These are phyloP conservation scores for Mycotypha africana DNA, from an alignment of 371 early-diverging fungal species.

Conservation along the genomic window DNA sequence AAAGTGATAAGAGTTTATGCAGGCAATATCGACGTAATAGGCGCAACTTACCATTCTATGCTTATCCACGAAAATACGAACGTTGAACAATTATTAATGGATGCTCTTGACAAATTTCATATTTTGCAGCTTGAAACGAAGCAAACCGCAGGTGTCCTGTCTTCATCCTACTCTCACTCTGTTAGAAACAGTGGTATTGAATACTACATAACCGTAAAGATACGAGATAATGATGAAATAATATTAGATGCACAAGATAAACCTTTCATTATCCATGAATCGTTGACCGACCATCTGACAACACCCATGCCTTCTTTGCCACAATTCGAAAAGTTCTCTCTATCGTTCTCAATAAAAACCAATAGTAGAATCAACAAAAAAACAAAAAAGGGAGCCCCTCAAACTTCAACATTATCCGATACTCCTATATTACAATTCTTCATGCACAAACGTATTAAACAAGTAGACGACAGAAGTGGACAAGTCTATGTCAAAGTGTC, in stretches of 20 bases:
- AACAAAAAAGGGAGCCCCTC: conserved; percentile 7
- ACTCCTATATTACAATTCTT: conserved; percentile 23
- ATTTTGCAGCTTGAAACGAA: conserved; percentile 24
- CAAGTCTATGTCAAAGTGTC: conserved; percentile 29
- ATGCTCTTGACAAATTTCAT: conserved; percentile 44
- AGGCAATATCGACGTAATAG: conserved; percentile 49
- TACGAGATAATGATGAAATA: conserved; percentile 31
- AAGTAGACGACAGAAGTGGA: conserved; percentile 24
- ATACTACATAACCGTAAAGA: conserved; percentile 38
- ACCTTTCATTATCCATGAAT: conserved; percentile 46
- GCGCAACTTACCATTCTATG: conserved; percentile 49
- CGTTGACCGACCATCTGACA: conserved; percentile 44
- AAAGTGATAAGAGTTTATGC: conserved; percentile 39
- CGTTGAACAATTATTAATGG: conserved; percentile 36
- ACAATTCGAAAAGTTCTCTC: conserved; percentile 42
- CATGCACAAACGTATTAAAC: conserved; percentile 44
- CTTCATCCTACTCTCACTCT: no score
- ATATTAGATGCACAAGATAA: conserved; percentile 43
- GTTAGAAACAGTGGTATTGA: conserved; percentile 37
- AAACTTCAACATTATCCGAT: not conserved
- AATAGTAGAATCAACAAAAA: not conserved
- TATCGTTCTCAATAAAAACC: no score
- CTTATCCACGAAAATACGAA: conserved; percentile 35
- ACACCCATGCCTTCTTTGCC: conserved; percentile 46
- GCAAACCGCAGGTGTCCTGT: no score